Conservation (phyloP, 1,284 basidiomycete species). For the Cutaneotrichosporon daszewskae region DNA sequence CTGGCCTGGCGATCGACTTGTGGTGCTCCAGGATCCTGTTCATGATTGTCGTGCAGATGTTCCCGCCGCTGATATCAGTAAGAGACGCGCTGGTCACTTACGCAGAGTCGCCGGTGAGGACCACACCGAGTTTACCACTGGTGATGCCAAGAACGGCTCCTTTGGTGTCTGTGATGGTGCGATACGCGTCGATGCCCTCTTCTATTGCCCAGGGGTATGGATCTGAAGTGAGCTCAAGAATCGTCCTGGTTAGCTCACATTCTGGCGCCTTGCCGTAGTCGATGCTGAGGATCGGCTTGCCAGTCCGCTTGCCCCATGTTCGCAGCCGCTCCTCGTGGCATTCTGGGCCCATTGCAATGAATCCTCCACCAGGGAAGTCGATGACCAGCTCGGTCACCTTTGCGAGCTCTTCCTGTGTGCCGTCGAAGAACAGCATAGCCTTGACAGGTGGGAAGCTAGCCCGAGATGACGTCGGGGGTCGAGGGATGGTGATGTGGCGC, state of each 20-base stretch:
- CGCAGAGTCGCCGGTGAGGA: conserved; percentile 88
- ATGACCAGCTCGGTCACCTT: conserved; percentile 72
- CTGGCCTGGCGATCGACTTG: conserved; percentile 55
- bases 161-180: conserved; percentile 69
- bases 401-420: conserved; percentile 61
- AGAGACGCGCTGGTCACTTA: conserved; percentile 50
- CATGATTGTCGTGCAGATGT: conserved; percentile 74
- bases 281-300: conserved; percentile 74
- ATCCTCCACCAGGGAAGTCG: conserved; percentile 92
- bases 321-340: conserved; percentile 94
- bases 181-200: conserved; percentile 87
- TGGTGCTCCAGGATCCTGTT: conserved; percentile 73
- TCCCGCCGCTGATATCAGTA: conserved; percentile 62
- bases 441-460: conserved; percentile 65
- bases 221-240: conserved; percentile 54
- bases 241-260: conserved; percentile 55
- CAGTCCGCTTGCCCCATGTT: conserved; percentile 73
- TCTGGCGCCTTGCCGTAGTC: conserved; percentile 97
- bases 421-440: conserved; percentile 76
- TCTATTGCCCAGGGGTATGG: conserved; percentile 93
- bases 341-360: conserved; percentile 88
- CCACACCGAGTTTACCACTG: conserved; percentile 64
- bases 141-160: conserved; percentile 71
- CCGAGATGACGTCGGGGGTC: conserved; percentile 70
- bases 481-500: conserved; percentile 70